Evolutionary conservation across 306 rosid species (phyloP), one percentile per base, ranked within the genome.

Genomic region (Quercus robur): DNA sequence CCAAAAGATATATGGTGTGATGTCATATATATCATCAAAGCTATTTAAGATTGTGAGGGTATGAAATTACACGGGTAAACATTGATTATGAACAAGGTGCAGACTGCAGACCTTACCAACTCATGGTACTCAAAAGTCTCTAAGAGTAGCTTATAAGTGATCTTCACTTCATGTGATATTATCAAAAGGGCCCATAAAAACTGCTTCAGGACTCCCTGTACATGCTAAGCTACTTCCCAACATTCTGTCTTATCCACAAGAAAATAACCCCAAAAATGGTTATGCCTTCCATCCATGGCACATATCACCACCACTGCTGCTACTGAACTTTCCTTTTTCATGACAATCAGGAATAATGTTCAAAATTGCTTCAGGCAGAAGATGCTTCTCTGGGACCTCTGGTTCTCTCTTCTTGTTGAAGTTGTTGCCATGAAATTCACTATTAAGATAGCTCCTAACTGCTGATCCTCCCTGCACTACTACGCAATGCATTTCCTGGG

Each of bases 341-440:
- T 64, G 69, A 74, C 19, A 64, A 4, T 69, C 79, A 19, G 41
- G 8, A 28, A 56, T 23, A 12, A 28, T 19, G 19, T 68, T 80
- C 26, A 66, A 8, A 5, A 75, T 35, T 17, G 12, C 30, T 10
- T 54, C 70, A 10, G 70, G 70, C 41, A 28, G 70, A 30, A 17
- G 57, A 41, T 54, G 30, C 41, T 71, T 64, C 59, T 25, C 75
- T 25, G 58, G 38, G 38, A 67, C 35, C 44, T 73, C 75, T 20
- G 75, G 44, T 23, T 56, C 83, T 80, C 56, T 64, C 21, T 30
- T 71, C 10, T 59, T 51, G 35, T 33, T 26, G 71, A 30, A 76
- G 63, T 41, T 28, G 59, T 46, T 38, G 33, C 33, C 33, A 31
- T 1, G 31, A 18, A 69, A 44, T 78, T 68, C 57, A 1, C 69